Evolutionary conservation across 2,329 filamentous ascomycete genomes (phyloP), one percentile per base, ranked within the genome.

Genomic region (Graphilbum sp.): DNA sequence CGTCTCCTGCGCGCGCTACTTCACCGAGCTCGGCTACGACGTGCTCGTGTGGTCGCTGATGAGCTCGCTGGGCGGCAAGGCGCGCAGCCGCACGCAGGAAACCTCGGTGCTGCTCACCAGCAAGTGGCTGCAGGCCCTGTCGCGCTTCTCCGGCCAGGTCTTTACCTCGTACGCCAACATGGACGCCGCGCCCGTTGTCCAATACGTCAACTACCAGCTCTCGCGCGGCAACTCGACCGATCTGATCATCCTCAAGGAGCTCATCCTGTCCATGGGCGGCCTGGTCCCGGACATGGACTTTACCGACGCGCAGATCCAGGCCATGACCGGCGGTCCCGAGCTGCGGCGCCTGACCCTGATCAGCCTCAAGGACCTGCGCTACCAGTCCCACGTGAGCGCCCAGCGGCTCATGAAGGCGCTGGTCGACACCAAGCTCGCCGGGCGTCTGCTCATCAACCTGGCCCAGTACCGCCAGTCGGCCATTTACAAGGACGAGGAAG

Each of bases 1-100:
- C 43, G 87, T 96, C 13, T 86, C 95, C 53, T 95, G 87, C 51
- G 86, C 84, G 30, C 79, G 84, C 49, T 95, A 95, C 54, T 95
- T 96, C 49, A 94, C 88, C 2, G 77, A 83, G 39, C 63, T 98
- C 29, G 88, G 84, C 0, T 94, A 94, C 53, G 90, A 98, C 55
- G 83, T 94, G 24, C 66, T 98, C 33, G 82, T 85, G 4, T 98
- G 88, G 86, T 84, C 85, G 17, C 64, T 98, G 33, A 74, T 98
- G 58, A 92, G 76, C 51, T 75, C 75, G 2, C 60, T 79, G 12
- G 64, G 62, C 25, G 72, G 71, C 36, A 73, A 75, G 46, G 66
- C 69, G 38, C 64, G 75, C 50, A 77, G 72, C 50, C 65, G 75
- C 27, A 77, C 69, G 5, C 72, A 75, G 48, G 68, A 67, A 20